Evolutionary conservation across 345 rosid genomes (phyloP).

Genomic region (Salix purpurea): DNA sequence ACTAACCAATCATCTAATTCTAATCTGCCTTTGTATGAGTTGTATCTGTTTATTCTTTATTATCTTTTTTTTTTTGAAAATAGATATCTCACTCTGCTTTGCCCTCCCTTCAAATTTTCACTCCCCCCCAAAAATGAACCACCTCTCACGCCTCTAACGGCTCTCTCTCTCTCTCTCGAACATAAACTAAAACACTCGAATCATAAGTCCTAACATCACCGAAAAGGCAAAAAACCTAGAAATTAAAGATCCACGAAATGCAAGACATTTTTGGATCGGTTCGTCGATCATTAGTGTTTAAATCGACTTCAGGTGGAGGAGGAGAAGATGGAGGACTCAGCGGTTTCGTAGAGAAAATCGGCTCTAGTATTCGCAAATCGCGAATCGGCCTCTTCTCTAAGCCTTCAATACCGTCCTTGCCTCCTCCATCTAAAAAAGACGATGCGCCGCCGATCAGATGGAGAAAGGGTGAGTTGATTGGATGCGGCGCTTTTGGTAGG

Average conservation of each 20-base stretch:
- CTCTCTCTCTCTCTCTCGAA: constrained; percentile 6
- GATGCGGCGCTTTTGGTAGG: constrained; percentile 30
- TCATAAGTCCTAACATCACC: background rate
- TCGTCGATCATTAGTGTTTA: constrained; percentile 32
- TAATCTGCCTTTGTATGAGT: background rate
- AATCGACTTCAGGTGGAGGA: constrained; percentile 13
- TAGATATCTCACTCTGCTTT: constrained; percentile 14
- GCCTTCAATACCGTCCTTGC: constrained; percentile 4
- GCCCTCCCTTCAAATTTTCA: constrained; percentile 36
- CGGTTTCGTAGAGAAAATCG: constrained; percentile 28
- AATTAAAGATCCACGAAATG: constrained; percentile 4
- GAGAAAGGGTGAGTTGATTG: constrained; percentile 36
- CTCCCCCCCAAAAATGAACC: background rate
- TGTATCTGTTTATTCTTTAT: background rate
- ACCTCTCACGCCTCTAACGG: constrained; percentile 18
- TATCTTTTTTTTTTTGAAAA: constrained; percentile 34
- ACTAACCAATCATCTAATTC: constrained; percentile 4
- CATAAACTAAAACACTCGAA: constrained; percentile 15
- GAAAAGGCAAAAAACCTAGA: background rate
- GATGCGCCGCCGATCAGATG: constrained; percentile 28
- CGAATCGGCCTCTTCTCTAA: constrained; percentile 24
- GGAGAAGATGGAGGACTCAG: constrained; percentile 22
- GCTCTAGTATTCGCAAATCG: constrained; percentile 30
- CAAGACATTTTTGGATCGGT: constrained; percentile 34
- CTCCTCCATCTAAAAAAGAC: constrained; percentile 10